A percentile compares a stretch with the other conserved stretches of the same genome.
phyloP scores from a whole-genome alignment of 2,329 filamentous ascomycete genomes.

The Phialemonium atrogriseum region DNA sequence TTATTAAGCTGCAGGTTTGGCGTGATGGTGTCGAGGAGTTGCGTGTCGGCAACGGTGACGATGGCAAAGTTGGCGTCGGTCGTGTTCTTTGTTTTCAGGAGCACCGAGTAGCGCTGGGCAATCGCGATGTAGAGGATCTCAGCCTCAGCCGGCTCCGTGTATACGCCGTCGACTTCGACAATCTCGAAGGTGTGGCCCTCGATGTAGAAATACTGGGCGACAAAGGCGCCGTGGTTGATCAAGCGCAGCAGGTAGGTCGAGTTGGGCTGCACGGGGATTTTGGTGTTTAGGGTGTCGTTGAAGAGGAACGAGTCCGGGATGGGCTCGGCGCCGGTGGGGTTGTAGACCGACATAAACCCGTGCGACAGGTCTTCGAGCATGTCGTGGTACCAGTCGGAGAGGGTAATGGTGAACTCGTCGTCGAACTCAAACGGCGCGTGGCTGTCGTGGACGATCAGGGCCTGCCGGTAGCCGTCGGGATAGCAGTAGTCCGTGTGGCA shows the following conservation, averaged over 20 bases:
- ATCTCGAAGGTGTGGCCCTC: constrained; percentile 59
- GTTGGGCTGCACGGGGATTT: constrained; percentile 49
- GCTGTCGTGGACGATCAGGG: constrained; percentile 56
- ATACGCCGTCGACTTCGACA: constrained; percentile 65
- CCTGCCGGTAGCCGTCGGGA: constrained; percentile 58
- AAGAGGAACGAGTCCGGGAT: constrained; percentile 59
- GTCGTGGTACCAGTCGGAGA: constrained; percentile 63
- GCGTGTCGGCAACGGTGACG: constrained; percentile 58
- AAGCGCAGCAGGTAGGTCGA: constrained; percentile 66
- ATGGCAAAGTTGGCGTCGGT: constrained; percentile 57
- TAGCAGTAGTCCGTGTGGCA: constrained; percentile 59
- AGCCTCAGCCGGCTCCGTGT: constrained; percentile 49
- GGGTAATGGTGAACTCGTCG: constrained; percentile 52
- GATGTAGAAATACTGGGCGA: constrained; percentile 55
- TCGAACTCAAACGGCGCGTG: constrained; percentile 49
- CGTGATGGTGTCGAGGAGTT: constrained; percentile 61
- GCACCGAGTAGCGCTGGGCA: constrained; percentile 55
- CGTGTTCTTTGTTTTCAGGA: constrained; percentile 54
- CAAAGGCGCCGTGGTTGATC: constrained; percentile 69
- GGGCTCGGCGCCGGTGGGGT: constrained; percentile 50
- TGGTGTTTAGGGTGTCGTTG: constrained; percentile 58
- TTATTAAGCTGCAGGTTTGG: constrained; percentile 57
- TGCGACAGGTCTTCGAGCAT: constrained; percentile 36
- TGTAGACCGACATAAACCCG: constrained; percentile 39
- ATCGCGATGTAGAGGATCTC: constrained; percentile 56